Evolutionary conservation across 1,284 basidiomycete genomes (phyloP).

Genomic region (Moesziomyces sp.): DNA sequence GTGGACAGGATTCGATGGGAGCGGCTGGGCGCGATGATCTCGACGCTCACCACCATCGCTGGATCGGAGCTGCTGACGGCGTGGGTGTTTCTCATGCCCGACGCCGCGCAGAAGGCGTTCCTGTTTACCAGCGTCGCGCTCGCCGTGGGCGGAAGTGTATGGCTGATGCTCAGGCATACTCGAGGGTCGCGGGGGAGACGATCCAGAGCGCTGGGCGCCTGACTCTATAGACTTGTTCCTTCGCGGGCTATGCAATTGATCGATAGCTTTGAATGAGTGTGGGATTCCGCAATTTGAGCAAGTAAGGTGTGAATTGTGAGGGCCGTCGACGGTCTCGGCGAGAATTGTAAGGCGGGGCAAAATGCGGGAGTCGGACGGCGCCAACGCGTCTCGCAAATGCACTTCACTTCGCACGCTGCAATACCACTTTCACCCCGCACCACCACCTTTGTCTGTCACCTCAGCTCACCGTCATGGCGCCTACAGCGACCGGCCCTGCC

Average conservation of each 20-base stretch:
- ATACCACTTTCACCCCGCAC: not conserved
- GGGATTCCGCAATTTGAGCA: not conserved
- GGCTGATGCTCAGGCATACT: slow-evolving; percentile 30
- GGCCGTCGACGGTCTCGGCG: too few relatives aligned
- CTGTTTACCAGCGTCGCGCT: slow-evolving; percentile 23
- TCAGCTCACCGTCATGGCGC: slow-evolving; percentile 16
- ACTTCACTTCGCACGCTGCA: too few relatives aligned
- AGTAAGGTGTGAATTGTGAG: too few relatives aligned
- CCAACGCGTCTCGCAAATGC: too few relatives aligned
- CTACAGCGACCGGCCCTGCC: slow-evolving; percentile 23
- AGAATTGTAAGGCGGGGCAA: not conserved
- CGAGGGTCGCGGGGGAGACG: slow-evolving; percentile 1
- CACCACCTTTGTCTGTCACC: not conserved
- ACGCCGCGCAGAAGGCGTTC: slow-evolving; percentile 21
- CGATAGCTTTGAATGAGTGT: not conserved
- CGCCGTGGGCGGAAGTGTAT: slow-evolving; percentile 22
- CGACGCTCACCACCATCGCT: slow-evolving; percentile 15
- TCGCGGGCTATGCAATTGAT: too few relatives aligned
- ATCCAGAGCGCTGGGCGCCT: too few relatives aligned
- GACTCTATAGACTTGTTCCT: too few relatives aligned
- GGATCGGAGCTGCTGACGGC: slow-evolving; percentile 23
- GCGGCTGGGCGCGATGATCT: slow-evolving; percentile 26
- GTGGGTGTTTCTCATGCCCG: slow-evolving; percentile 26
- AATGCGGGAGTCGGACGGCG: not conserved
- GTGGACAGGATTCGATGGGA: slow-evolving; percentile 18